Conservation (phyloP, 208 protist genomes). For the Phytomonas francai region DNA sequence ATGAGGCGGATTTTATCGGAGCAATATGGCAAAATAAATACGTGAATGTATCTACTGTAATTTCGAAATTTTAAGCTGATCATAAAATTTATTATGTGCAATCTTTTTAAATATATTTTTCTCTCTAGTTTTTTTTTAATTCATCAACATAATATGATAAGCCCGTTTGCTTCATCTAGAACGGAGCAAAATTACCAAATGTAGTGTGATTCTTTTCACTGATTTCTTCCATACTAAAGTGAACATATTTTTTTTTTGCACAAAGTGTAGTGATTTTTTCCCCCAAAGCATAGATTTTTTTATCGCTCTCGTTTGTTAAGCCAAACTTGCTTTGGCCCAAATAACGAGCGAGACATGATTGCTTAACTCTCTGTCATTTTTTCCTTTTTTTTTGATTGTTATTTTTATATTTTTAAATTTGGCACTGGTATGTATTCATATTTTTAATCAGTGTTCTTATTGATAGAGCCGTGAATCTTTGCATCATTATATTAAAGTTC, state of each 20-base stretch:
- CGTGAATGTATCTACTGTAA: not conserved
- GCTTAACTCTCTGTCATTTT: not conserved
- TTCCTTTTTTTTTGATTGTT: conserved; percentile 9
- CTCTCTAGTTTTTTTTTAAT: not conserved
- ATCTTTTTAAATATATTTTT: conserved; percentile 12
- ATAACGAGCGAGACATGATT: not conserved
- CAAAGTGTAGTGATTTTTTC: not conserved
- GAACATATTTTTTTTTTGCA: not conserved
- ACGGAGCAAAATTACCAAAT: not conserved
- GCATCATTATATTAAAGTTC: conserved; percentile 3
- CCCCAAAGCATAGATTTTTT: not conserved
- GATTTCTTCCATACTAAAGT: not conserved
- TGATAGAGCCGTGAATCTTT: not conserved
- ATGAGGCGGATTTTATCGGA: not conserved
- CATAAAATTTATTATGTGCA: not conserved
- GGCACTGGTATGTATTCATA: not conserved
- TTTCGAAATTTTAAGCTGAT: conserved; percentile 2
- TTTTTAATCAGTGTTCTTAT: not conserved
- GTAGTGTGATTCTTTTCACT: not conserved
- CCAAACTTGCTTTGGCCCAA: not conserved
- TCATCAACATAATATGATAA: not conserved
- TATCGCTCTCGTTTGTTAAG: not conserved
- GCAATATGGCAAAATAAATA: conserved; percentile 16
- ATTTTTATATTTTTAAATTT: conserved; percentile 3
- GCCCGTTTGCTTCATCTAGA: not conserved